Evolutionary conservation across 1,284 basidiomycete genomes (phyloP).

Genomic region (Albatrellus sp.): DNA sequence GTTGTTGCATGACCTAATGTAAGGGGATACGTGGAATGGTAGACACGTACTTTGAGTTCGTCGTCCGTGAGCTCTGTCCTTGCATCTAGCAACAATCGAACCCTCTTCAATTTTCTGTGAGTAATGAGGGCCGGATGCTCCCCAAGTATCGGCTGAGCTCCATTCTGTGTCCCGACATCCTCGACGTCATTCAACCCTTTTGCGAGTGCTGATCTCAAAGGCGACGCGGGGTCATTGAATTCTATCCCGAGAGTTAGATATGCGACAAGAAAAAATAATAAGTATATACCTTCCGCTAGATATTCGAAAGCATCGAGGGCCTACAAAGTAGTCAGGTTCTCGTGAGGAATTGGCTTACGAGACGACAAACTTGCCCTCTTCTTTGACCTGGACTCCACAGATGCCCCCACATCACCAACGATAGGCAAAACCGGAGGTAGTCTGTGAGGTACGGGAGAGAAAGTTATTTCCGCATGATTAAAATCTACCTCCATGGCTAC

Average conservation of each 20-base stretch:
- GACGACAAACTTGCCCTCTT: too few relatives aligned
- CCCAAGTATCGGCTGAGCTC: not conserved
- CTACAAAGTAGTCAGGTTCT: too few relatives aligned
- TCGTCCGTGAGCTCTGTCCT: conserved; percentile 69
- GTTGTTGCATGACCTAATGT: conserved; percentile 5
- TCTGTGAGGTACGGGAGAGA: too few relatives aligned
- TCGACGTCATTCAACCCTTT: conserved; percentile 3
- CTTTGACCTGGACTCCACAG: conserved; percentile 1
- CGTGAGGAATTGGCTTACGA: too few relatives aligned
- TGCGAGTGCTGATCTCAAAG: too few relatives aligned
- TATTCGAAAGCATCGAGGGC: too few relatives aligned
- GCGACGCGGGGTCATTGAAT: too few relatives aligned
- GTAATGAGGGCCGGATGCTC: conserved; percentile 6
- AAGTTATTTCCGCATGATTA: not conserved
- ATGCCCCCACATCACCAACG: conserved; percentile 2
- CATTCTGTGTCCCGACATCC: not conserved
- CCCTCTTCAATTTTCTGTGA: conserved; percentile 22
- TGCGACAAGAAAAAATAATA: too few relatives aligned
- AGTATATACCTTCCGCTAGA: too few relatives aligned
- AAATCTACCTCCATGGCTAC: conserved; percentile 7
- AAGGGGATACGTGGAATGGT: not conserved
- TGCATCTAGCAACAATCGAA: conserved; percentile 36
- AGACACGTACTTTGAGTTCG: conserved; percentile 46
- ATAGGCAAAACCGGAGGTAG: too few relatives aligned
- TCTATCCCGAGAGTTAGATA: too few relatives aligned